A percentile compares a stretch with the other conserved stretches of the same genome.
Conservation (phyloP, 306 rosid genomes). For the Castanea mollissima region DNA sequence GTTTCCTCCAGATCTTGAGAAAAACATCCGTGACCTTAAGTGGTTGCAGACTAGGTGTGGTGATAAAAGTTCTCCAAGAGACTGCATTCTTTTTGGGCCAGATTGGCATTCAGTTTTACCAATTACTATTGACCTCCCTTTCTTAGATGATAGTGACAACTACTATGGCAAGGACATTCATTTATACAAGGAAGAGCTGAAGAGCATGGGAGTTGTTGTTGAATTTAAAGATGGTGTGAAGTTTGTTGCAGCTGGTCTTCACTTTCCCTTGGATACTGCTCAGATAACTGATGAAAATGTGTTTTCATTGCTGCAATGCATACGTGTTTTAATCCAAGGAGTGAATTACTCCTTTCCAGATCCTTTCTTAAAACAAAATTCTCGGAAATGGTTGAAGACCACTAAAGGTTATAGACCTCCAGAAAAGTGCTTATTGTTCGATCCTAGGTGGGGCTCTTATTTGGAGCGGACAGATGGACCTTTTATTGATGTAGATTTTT, state of each 20-base stretch:
- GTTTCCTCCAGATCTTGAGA: conserved; percentile 32
- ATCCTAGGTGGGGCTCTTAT: conserved; percentile 35
- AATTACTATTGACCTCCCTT: conserved; percentile 55
- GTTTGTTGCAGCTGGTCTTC: conserved; percentile 36
- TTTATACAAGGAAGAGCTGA: conserved; percentile 51
- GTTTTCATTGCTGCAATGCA: conserved; percentile 54
- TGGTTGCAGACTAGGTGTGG: conserved; percentile 62
- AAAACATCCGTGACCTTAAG: conserved; percentile 13
- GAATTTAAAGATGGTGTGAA: conserved; percentile 47
- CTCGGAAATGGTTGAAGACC: conserved; percentile 62
- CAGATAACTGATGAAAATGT: conserved; percentile 39
- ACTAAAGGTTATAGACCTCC: conserved; percentile 55
- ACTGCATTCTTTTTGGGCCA: conserved; percentile 59
- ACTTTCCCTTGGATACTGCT: conserved; percentile 38
- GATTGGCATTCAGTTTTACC: conserved; percentile 58
- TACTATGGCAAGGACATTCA: conserved; percentile 42
- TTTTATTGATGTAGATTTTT: conserved; percentile 55
- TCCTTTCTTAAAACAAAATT: conserved; percentile 29
- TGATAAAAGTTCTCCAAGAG: conserved; percentile 38
- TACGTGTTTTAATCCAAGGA: conserved; percentile 17
- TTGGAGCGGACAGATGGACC: conserved; percentile 61
- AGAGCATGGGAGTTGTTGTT: conserved; percentile 50
- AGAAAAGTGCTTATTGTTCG: conserved; percentile 46
- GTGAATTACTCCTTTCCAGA: conserved; percentile 19
- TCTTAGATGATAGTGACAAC: conserved; percentile 51